Evolutionary conservation across 2,329 filamentous ascomycete genomes (phyloP), one percentile per base, ranked within the genome.

Genomic region (Capronia americana): DNA sequence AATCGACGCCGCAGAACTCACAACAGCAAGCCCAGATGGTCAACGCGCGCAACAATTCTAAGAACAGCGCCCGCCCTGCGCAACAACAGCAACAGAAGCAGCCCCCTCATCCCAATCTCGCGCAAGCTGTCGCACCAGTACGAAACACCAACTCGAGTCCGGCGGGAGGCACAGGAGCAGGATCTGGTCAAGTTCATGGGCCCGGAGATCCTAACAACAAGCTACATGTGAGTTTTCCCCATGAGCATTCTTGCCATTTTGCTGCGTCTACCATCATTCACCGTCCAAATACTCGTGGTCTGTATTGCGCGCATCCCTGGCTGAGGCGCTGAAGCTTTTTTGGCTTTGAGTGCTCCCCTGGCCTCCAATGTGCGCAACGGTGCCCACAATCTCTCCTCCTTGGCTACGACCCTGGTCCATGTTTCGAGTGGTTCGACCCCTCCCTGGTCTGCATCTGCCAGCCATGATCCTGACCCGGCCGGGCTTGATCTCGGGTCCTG

Each of bases 261-360:
- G 34, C 41, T 44, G 51, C 30, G n/a, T 46, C 38, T 34, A 30
- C 10, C 48, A 5, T 12, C 24, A 7, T 23, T 23, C n/a, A 20
- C 46, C 24, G 48, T 60, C 57, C 57, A 56, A 20, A 46, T 20
- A 41, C 44, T 6, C 23, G 32, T 60, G 4, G 46, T 51, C 32
- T 23, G 4, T 12, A 23, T 20, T 55, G 32, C 46, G n/a, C 34
- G 30, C 57, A 34, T 54, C 57, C 14, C 69, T 64, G 61, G 57
- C 64, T 64, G 26, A 61, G 60, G 61, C 65, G 65, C 70, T 72
- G 69, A 68, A 69, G 68, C 68, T 66, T 69, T 68, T 67, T 61
- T 61, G 61, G 66, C 28, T 48, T 51, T 51, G 20, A 20, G n/a
- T 24, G 58, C 28, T 59, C 57, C 58, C 53, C 28, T 55, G 53